Evolutionary conservation across 805 yeast species (phyloP), one percentile per base, ranked within the genome.

Genomic region (Ogataea zsoltii): DNA sequence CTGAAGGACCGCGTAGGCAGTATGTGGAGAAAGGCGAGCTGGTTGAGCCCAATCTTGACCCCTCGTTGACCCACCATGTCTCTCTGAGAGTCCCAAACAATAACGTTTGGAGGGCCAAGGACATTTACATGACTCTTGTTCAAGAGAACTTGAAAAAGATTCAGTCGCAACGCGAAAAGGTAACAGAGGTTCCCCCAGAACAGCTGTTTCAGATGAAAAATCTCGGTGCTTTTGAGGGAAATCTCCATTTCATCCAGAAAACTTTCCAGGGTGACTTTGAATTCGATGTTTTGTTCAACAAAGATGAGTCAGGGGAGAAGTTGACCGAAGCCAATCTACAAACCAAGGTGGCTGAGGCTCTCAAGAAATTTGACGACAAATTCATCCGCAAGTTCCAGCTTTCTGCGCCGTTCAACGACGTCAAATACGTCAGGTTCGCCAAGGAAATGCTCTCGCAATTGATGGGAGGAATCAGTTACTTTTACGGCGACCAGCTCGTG

Each of bases 391-490:
- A 71, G 11, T 85, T 82, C 57, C 68, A 75, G 13, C 66, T 85
- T 9, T 62, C 68, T 12, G 65, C 75, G 0, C 92, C 91, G 2
- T 86, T 78, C 58, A 66, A 74, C 38, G 61, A 35, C 7, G 57
- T 62, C 7, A 56, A 67, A 45, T 73, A 82, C 55, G 57, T 63
- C 23, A 53, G 55, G 7, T 91, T 94, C 68, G 96, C 90, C 1
- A 74, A 86, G 55, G 91, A 88, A 55, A 71, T 89, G 33, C 60
- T 92, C 9, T 85, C 97, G 0, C 92, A 91, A 45, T 71, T 94
- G 35, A 62, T 88, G 45, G 99, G 97, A 16, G 98, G 98, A 12
- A 76, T 94, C 42, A 88, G 96, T 2, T 90, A 89, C 65, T 86
- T 86, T 58, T 74, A 87, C 58, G 98, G 99, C 28, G 85, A 82